phyloP scores from a whole-genome alignment of 2,329 filamentous ascomycete genomes.

The Mollisiaceae sp. region DNA sequence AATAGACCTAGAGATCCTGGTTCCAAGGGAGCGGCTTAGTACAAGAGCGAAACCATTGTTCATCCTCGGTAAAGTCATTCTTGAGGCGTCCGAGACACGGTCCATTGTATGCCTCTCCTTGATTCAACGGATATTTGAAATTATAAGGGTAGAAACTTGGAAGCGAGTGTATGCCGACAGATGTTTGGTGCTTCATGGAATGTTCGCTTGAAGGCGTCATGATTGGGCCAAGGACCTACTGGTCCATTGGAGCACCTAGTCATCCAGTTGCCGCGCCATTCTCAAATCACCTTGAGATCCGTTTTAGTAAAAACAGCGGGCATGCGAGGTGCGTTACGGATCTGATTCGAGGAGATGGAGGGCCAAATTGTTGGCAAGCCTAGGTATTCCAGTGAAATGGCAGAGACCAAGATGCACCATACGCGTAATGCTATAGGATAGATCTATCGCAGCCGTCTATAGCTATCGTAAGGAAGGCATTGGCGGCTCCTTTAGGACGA shows the following conservation, averaged over 20 bases:
- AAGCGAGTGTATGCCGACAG: too few species aligned
- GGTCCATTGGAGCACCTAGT: constrained; percentile 50
- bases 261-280: constrained; percentile 49
- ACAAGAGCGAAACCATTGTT: too few species aligned
- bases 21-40: too few species aligned
- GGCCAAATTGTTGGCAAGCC: constrained; percentile 52
- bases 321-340: constrained; percentile 27
- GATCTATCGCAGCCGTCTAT: constrained; percentile 47
- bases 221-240: constrained; percentile 22
- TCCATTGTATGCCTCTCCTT: too few species aligned
- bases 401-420: constrained; percentile 52
- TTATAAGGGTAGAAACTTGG: too few species aligned
- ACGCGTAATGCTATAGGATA: constrained; percentile 48
- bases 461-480: constrained; percentile 41
- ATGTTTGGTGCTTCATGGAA: too few species aligned
- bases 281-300: constrained; percentile 49
- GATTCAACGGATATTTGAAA: too few species aligned
- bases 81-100: too few species aligned
- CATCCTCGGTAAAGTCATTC: too few species aligned
- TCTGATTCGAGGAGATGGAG: constrained; percentile 42
- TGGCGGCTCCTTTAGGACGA: constrained; percentile 49
- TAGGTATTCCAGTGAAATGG: constrained; percentile 49
- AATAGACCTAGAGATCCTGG: too few species aligned
- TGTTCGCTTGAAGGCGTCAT: too few species aligned
- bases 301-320: constrained; percentile 45